Percentiles rank a stretch among this genome's conserved stretches.
phyloP scores from a whole-genome alignment of 257 asterid genomes.

The Echium plantagineum region DNA sequence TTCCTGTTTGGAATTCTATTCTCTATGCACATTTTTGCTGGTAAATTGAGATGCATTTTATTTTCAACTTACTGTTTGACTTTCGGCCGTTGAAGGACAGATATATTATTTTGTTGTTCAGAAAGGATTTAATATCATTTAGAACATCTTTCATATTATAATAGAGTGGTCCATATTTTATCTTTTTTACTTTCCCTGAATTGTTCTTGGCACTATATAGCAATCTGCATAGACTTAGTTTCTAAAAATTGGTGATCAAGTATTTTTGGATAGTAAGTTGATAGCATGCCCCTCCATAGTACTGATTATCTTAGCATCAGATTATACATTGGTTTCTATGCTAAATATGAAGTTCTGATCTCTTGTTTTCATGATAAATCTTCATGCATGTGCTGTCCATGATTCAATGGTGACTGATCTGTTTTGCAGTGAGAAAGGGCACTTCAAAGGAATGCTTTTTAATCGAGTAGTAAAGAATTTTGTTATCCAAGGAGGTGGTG shows the following conservation, averaged over 20 bases:
- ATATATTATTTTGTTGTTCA: too few relatives aligned
- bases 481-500: constrained; percentile 81
- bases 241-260: background rate
- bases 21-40: background rate
- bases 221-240: background rate
- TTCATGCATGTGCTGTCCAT: background rate
- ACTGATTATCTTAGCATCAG: background rate
- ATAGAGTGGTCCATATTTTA: background rate
- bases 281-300: background rate
- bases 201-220: background rate
- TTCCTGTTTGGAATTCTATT: background rate
- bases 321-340: background rate
- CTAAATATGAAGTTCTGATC: background rate
- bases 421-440: constrained; percentile 61
- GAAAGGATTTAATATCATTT: too few relatives aligned
- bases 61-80: background rate
- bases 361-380: background rate
- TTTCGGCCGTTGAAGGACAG: background rate
- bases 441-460: constrained; percentile 75
- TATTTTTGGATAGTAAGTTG: background rate
- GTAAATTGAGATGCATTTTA: background rate
- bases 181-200: background rate
- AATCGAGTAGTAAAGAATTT: constrained; percentile 85
- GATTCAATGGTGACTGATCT: background rate
- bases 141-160: too few relatives aligned